A percentile compares a stretch with the other conserved stretches of the same genome.
phyloP scores from a whole-genome alignment of 2,329 filamentous ascomycete genomes.

The Venturia pyrina region DNA sequence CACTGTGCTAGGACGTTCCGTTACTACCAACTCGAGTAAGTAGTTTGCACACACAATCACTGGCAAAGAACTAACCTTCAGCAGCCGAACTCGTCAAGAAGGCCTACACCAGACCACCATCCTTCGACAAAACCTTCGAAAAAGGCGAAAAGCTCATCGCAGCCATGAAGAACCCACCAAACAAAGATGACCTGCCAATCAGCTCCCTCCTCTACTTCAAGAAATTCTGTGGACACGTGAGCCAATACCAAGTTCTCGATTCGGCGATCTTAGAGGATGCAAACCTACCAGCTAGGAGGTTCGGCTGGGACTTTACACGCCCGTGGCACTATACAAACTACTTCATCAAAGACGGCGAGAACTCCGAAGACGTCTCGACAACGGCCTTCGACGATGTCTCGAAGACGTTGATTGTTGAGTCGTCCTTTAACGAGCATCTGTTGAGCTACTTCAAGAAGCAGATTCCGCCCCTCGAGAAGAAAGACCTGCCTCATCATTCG shows the following conservation, averaged over 20 bases:
- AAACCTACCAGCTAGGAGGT: background rate
- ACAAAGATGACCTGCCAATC: background rate
- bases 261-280: background rate
- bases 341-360: background rate
- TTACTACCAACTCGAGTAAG: background rate
- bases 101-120: background rate
- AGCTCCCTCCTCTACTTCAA: background rate
- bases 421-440: background rate
- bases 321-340: background rate
- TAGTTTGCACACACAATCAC: background rate
- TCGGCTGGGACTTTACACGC: background rate
- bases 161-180: background rate
- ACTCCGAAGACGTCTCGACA: background rate
- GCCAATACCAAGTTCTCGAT: background rate
- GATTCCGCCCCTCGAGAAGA: background rate
- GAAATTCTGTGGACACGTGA: background rate
- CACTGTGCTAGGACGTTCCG: background rate
- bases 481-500: background rate
- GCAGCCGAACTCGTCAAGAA: background rate
- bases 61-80: background rate
- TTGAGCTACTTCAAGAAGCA: background rate
- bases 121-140: background rate
- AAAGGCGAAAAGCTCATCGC: background rate
- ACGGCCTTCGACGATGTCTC: background rate
- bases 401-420: background rate